phyloP scores from a whole-genome alignment of 352 stramenopile genomes.

The Phytophthora tubulina region DNA sequence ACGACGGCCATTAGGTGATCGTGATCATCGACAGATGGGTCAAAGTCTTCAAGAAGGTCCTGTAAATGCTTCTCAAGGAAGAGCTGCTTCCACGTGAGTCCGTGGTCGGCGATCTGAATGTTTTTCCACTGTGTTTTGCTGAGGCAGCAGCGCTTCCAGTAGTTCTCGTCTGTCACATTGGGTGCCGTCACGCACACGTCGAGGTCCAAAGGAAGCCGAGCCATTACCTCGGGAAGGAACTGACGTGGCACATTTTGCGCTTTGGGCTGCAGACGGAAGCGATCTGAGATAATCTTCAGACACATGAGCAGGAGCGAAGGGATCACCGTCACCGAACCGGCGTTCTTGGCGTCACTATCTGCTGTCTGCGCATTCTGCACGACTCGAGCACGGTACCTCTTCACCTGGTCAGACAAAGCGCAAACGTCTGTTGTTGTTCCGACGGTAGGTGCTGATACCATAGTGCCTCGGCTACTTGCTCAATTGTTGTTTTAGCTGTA shows the following conservation, averaged over 20 bases:
- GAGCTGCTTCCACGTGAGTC: constrained; percentile 95
- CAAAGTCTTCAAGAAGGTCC: constrained; percentile 84
- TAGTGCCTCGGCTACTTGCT: constrained; percentile 17
- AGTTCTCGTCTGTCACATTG: constrained; percentile 94
- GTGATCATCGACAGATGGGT: constrained; percentile 55
- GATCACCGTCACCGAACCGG: constrained; percentile 23
- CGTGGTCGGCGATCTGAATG: constrained; percentile 91
- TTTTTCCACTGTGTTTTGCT: constrained; percentile 91
- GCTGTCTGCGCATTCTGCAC: constrained; percentile 43
- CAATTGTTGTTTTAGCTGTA: not conserved
- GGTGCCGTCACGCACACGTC: constrained; percentile 81
- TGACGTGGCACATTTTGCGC: constrained; percentile 79
- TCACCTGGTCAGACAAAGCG: constrained; percentile 83
- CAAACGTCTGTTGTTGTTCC: constrained; percentile 71
- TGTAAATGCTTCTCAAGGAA: constrained; percentile 88
- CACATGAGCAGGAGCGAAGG: constrained; percentile 78
- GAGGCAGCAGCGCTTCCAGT: constrained; percentile 93
- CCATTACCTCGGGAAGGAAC: constrained; percentile 87
- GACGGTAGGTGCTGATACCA: constrained; percentile 71
- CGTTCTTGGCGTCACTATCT: constrained; percentile 39
- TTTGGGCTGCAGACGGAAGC: constrained; percentile 75
- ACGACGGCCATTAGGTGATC: constrained; percentile 79
- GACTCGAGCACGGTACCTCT: constrained; percentile 79
- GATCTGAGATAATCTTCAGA: constrained; percentile 81
- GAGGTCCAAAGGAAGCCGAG: constrained; percentile 81